Base-by-base conservation (phyloP, 2,329 filamentous ascomycete genomes). In the Pestalotiopsis sp. region DNA sequence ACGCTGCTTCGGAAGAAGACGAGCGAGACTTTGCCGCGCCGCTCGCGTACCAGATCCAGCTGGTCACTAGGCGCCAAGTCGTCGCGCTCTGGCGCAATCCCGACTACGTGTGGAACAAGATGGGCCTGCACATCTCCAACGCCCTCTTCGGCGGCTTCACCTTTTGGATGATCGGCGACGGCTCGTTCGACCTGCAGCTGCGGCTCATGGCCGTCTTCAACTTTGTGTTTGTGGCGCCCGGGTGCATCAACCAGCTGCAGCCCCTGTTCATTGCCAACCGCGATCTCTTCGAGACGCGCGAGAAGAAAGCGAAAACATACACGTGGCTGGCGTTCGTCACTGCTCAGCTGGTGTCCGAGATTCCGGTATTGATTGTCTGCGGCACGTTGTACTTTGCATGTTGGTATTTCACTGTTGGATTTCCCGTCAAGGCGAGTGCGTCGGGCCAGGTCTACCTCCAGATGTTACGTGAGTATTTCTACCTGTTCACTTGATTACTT, bases 251-350 rank as follows among this genome's bases (percentile, higher is more conserved):
- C 13, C 83, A 85, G 71, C 78, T 86, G 63, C 84, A 86, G 92
- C 94, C 94, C 1, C 91, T 94, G 74, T 97, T 97, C 74, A 91
- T 96, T 73, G 89, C 91, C 31, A 93, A 96, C 75, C 90, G 94
- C 65, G 89, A 91, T n/a, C 84, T 97, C 0, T 97, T 96, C 79
- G 94, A 97, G 81, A 92, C 92, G 38, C 92, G 93, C 63, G 94
- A 97, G 81, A 89, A 93, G 4, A 94, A 93, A 0, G 93, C 91
- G 64, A 95, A 95, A 82, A 90, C 93, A 0, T 97, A 97, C 80
- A 90, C 89, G 65, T 97, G 94, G 94, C 90, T 92, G 77, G 89
- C 93, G 4, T 97, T 97, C 78, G 93, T 97, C 36, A 81, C 81
- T 0, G 84, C 81, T 1, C 81, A 84, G 14, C 76, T 83, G 6